Conservation (phyloP, 768 basidiomycete genomes). For the Daedaleopsis nitida region DNA sequence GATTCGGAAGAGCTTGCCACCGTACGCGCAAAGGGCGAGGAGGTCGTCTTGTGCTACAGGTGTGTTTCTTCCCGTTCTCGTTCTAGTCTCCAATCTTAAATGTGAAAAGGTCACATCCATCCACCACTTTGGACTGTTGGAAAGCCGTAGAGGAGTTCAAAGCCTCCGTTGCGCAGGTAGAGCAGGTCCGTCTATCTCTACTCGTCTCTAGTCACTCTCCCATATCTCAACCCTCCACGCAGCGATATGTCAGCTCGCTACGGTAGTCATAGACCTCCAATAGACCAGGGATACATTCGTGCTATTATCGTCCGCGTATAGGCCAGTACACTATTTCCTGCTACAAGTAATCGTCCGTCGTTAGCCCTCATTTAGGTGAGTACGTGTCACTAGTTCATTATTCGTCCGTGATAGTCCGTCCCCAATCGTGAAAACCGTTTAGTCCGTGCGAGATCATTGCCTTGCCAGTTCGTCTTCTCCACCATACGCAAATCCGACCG, state of each 20-base stretch:
- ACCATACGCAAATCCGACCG: conserved; percentile 31
- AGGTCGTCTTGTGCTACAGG: conserved; percentile 77
- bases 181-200: conserved; percentile 53
- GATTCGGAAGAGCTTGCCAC: conserved; percentile 55
- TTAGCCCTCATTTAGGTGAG: conserved; percentile 9
- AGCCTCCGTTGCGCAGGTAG: conserved; percentile 62
- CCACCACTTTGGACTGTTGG: conserved; percentile 73
- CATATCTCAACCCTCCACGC: conserved; percentile 12
- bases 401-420: conserved; percentile 20
- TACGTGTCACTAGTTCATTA: conserved; percentile 15
- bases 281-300: conserved; percentile 1
- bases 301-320: conserved; percentile 1
- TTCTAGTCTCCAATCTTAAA: background rate
- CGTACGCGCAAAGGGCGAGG: conserved; percentile 58
- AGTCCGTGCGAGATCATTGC: conserved; percentile 11
- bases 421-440: conserved; percentile 1
- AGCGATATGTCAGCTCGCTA: conserved; percentile 67
- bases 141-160: conserved; percentile 72
- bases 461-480: conserved; percentile 25
- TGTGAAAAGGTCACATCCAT: conserved; percentile 40
- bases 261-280: conserved; percentile 22
- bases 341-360: conserved; percentile 13
- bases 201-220: background rate
- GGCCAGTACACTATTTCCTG: conserved; percentile 6
- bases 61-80: conserved; percentile 35